Percentiles rank a stretch among this genome's conserved stretches.
These are phyloP conservation scores for Nicotiana tabacum DNA, from an alignment of 257 asterid species.

Conservation along the genomic window DNA sequence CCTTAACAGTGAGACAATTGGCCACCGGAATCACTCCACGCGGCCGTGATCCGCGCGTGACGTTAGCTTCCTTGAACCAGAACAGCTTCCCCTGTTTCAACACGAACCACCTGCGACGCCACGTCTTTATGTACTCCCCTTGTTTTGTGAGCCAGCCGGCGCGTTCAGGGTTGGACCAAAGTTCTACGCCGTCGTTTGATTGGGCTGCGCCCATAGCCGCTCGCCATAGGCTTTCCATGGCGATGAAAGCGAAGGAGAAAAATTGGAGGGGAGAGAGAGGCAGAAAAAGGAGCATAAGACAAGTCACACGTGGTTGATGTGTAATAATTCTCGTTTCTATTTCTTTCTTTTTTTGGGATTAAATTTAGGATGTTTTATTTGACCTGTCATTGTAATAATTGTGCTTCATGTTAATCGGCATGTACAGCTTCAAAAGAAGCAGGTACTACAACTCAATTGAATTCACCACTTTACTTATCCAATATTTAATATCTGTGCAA, in stretches of 20 bases:
- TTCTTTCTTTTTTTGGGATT: neutral
- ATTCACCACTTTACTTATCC: too few species aligned
- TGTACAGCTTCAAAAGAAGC: too few species aligned
- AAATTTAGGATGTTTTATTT: neutral
- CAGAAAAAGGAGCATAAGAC: too few species aligned
- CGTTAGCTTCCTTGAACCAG: slow-evolving; percentile 86
- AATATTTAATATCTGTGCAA: too few species aligned
- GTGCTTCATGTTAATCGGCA: too few species aligned
- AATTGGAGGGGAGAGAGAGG: neutral
- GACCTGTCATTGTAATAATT: too few species aligned
- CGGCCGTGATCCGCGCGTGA: slow-evolving; percentile 65
- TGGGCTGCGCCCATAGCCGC: slow-evolving; percentile 62
- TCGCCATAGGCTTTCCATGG: slow-evolving; percentile 71
- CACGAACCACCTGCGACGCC: slow-evolving; percentile 99
- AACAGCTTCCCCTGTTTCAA: slow-evolving; percentile 85
- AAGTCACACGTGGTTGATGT: neutral
- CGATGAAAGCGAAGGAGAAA: neutral
- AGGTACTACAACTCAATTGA: too few species aligned
- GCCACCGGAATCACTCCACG: slow-evolving; percentile 86
- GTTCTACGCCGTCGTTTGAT: slow-evolving; percentile 60
- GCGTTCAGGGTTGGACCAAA: slow-evolving; percentile 83
- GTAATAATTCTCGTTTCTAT: neutral
- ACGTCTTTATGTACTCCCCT: slow-evolving; percentile 94
- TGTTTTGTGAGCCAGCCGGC: slow-evolving; percentile 87
- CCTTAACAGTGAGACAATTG: slow-evolving; percentile 78